Evolutionary conservation across 2,329 filamentous ascomycete genomes (phyloP), one percentile per base, ranked within the genome.

Genomic region (Botryotinia convoluta): DNA sequence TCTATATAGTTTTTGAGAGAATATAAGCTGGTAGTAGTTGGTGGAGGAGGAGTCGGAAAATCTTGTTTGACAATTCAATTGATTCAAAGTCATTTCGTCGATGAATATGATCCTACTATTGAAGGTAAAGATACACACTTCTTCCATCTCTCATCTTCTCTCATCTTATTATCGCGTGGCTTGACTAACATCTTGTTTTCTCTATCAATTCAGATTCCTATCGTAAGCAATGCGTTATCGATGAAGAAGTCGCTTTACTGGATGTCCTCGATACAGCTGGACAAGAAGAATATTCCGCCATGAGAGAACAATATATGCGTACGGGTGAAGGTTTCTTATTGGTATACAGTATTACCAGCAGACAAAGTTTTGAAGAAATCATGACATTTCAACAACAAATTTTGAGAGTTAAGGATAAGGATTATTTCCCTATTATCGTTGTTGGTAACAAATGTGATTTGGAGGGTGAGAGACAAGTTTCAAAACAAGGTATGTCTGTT

Each of bases 381-480:
- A 92, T 94, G 85, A 97, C 94, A 67, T 98, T 98, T 85, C 95
- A 98, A 85, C 95, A 98, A 87, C 96, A 99, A 85, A 99, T 99
- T 82, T 87, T 99, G 79, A 88, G 96, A 79, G 96, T 99, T 80
- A 99, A 99, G 89, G 96, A 98, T 87, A 98, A 97, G 90, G 96
- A 99, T 85, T 97, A 98, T 84, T 99, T 99, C 87, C 96, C 96
- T 79, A 98, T 99, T 87, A 97, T 98, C 74, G 93, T 99, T 63
- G 96, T 98, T 60, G 96, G 94, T 79, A 99, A 99, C 90, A 99
- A 99, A 88, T 98, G 95, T 85, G 96, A 99, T 93, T 86, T 99
- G 83, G 95, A 98, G 81, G 87, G 87, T 79, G 95, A 99, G 85
- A 90, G 96, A 81, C 93, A 95, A 80, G 96, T 99, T 74, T 92